These are phyloP conservation scores for Nothophytophthora sp. DNA, from an alignment of 352 stramenopile species.

Conservation along the genomic window DNA sequence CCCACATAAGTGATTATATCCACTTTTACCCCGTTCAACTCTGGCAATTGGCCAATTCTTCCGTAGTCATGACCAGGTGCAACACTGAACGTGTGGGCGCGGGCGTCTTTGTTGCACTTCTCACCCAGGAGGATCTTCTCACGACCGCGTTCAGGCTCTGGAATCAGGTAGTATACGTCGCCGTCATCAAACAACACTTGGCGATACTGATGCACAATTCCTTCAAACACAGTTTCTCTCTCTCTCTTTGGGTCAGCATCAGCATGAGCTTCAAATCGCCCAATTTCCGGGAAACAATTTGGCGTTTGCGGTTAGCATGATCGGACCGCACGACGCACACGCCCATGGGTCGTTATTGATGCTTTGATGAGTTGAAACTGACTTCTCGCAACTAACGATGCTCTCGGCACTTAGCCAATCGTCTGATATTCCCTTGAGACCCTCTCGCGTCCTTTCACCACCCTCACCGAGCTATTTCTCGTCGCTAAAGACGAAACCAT, in stretches of 20 bases:
- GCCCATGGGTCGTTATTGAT: neutral
- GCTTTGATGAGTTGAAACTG: neutral
- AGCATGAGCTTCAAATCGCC: neutral
- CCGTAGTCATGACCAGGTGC: neutral
- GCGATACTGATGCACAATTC: neutral
- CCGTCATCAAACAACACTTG: neutral
- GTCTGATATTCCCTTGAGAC: neutral
- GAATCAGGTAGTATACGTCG: neutral
- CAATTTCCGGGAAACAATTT: neutral
- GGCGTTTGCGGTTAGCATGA: neutral
- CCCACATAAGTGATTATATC: too few relatives aligned
- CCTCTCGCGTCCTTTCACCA: neutral
- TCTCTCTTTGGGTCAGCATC: neutral
- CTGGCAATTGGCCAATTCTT: neutral
- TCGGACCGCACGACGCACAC: neutral
- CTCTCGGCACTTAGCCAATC: neutral
- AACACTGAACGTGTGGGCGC: neutral
- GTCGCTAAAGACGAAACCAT: neutral
- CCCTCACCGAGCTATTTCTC: neutral
- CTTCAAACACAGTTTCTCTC: neutral
- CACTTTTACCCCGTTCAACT: too few relatives aligned
- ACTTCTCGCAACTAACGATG: neutral
- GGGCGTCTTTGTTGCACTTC: neutral
- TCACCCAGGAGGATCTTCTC: neutral
- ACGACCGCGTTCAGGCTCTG: neutral